Percentiles rank a stretch among this genome's conserved stretches.
Conservation (phyloP, 2,329 filamentous ascomycete species). For the Trichoderma afroharzianum region DNA sequence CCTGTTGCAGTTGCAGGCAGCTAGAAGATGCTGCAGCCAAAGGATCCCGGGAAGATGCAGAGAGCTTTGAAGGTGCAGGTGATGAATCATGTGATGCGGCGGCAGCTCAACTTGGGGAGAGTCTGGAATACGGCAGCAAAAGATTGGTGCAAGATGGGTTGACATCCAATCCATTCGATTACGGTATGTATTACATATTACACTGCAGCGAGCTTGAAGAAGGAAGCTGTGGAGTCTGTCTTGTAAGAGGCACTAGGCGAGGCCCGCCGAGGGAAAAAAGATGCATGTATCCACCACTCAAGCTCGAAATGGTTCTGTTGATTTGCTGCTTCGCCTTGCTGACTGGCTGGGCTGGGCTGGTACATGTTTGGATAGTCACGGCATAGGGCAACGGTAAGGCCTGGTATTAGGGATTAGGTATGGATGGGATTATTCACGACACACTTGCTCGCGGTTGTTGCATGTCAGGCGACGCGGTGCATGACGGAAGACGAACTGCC, state of each 20-base stretch:
- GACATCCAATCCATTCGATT: background rate
- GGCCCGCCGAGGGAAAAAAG: background rate
- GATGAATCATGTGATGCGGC: constrained; percentile 17
- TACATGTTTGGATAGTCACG: background rate
- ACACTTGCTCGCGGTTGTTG: constrained; percentile 1
- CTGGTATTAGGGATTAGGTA: background rate
- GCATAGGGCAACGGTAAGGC: background rate
- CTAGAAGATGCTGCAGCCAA: background rate
- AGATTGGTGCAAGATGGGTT: background rate
- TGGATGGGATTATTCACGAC: background rate
- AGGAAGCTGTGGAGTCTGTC: background rate
- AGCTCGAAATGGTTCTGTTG: background rate
- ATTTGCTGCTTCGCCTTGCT: background rate
- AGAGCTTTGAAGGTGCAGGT: constrained; percentile 9
- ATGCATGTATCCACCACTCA: background rate
- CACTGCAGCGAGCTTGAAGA: background rate
- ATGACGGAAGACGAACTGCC: constrained; percentile 6
- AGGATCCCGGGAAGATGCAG: background rate
- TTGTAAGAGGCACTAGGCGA: background rate
- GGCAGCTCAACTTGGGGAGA: background rate
- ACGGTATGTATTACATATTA: background rate
- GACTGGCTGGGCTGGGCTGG: background rate
- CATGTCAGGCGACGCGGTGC: constrained; percentile 16
- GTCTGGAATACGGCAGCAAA: background rate
- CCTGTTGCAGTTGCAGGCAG: background rate